phyloP scores from a whole-genome alignment of 176 grass and related monocot genomes.

The Pharus latifolius region DNA sequence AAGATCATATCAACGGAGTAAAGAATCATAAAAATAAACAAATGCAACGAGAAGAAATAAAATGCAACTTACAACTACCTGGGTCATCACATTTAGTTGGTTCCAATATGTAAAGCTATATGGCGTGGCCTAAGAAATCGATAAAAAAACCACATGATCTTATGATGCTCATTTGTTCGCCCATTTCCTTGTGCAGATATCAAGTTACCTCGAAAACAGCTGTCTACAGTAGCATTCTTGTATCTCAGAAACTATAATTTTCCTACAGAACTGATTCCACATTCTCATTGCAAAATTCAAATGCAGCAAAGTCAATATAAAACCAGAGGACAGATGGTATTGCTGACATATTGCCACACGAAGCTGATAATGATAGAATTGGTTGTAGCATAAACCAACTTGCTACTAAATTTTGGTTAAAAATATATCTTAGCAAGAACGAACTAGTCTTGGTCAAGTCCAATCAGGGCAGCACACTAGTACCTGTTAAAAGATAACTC shows the following conservation, averaged over 20 bases:
- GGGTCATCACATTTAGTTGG: not conserved
- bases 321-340: not conserved
- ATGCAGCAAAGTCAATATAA: not conserved
- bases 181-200: not conserved
- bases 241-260: not conserved
- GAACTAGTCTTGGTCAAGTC: not conserved
- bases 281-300: not conserved
- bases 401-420: slow-evolving; percentile 10
- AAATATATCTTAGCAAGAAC: not conserved
- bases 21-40: not conserved
- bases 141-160: too few species aligned
- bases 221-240: not conserved
- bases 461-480: not conserved
- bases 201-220: not conserved
- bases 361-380: slow-evolving; percentile 22
- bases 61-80: not conserved
- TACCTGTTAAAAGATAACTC: slow-evolving; percentile 7
- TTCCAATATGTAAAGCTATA: not conserved
- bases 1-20: not conserved
- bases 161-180: too few species aligned
- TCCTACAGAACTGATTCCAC: not conserved
- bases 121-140: too few species aligned
- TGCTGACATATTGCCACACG: slow-evolving; percentile 11
- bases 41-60: not conserved
- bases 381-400: slow-evolving; percentile 7